Evolutionary conservation across 441 rosid species (phyloP).

Genomic region (Kokia cookei): DNA sequence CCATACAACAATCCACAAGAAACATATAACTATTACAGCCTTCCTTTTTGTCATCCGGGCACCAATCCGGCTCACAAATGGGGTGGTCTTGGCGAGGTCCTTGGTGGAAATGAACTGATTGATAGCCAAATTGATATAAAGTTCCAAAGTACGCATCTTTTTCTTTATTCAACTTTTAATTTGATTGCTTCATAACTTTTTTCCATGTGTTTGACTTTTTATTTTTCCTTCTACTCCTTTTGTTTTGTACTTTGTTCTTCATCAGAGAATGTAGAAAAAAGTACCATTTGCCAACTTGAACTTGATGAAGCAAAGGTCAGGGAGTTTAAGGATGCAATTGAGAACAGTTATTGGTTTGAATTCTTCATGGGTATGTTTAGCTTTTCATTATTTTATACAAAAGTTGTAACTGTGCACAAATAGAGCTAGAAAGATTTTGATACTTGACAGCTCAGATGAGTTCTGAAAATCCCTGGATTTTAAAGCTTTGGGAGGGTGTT

Average conservation of each 20-base stretch:
- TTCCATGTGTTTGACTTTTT: background rate
- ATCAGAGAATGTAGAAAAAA: constrained; percentile 68
- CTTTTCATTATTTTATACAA: background rate
- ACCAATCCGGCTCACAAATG: constrained; percentile 74
- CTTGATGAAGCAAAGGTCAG: constrained; percentile 73
- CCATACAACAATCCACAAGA: constrained; percentile 99
- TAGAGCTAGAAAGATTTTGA: background rate
- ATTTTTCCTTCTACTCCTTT: background rate
- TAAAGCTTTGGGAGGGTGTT: background rate
- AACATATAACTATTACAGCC: constrained; percentile 98
- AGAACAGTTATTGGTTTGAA: constrained; percentile 92
- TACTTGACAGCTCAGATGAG: background rate
- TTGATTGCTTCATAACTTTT: background rate
- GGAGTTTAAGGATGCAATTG: constrained; percentile 87
- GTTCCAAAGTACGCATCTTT: constrained; percentile 50
- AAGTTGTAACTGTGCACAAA: background rate
- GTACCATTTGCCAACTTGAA: constrained; percentile 51
- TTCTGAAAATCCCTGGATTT: background rate
- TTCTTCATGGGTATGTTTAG: constrained; percentile 86
- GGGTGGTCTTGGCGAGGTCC: constrained; percentile 99
- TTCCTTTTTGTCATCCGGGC: constrained; percentile 85
- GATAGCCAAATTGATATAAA: constrained; percentile 86
- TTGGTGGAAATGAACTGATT: constrained; percentile 99
- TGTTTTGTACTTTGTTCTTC: background rate
- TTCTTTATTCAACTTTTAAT: background rate